Evolutionary conservation across 2,329 filamentous ascomycete species (phyloP), one percentile per base, ranked within the genome.

Genomic region (Paracamarosporium sp.): DNA sequence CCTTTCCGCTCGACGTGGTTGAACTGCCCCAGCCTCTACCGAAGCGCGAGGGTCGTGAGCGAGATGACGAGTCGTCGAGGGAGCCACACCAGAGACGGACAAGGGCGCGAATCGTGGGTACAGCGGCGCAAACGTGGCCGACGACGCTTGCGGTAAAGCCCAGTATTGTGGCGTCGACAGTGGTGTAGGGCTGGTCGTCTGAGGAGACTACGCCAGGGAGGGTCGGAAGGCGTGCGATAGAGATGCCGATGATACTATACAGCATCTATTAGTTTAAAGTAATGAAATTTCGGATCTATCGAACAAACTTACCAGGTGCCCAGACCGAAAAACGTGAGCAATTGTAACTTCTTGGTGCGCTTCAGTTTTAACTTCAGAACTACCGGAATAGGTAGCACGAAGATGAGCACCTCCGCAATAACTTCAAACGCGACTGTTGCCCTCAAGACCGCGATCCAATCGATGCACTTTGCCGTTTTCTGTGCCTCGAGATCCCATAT

Each of bases 401-500:
- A 50, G 13, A 50, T 33, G 3, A 50, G n/a, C n/a, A 36, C 35
- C 24, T 50, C 46, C 17, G 46, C 46, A 9, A 50, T 36, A 8
- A 50, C 46, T n/a, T 50, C 46, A 25, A 22, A 50, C 11, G 20
- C 46, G 4, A 50, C n/a, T 8, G 46, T 50, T 11, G 46, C 46
- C 36, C 35, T 33, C 15, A 50, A 30, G 3, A 50, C 35, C 27
- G 28, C 46, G 25, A 50, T 50, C 30, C 35, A 50, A 36, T 50
- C 46, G n/a, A 50, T 50, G 24, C 46, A 50, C 27, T 36, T 31
- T 7, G 46, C 46, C 9, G 28, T 35, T 17, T 24, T 31, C 30
- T 50, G 31, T 24, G 46, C 46, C 25, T 50, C 46, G 12, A 50
- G 46, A n/a, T 50, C 46, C 46, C 46, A 50, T 33, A 50, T 8